A percentile compares a stretch with the other conserved stretches of the same genome.
Evolutionary conservation across 768 basidiomycete species (phyloP).

Genomic region (Leucocoprinus birnbaumii): DNA sequence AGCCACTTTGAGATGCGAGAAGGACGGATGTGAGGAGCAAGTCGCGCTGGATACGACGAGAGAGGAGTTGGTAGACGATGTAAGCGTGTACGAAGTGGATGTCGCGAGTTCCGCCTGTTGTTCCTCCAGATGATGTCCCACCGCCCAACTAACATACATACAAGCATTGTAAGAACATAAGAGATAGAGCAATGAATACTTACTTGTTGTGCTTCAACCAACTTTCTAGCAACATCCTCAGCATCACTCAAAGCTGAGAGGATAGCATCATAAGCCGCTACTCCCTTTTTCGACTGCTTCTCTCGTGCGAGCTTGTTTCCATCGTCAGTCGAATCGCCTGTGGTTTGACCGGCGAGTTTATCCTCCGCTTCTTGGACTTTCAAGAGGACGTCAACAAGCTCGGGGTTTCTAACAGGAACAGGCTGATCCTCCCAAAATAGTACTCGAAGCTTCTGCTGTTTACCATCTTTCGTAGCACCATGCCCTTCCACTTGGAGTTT

Average conservation of each 20-base stretch:
- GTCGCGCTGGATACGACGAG: slow-evolving; percentile 87
- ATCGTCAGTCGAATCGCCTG: not conserved
- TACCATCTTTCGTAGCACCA: slow-evolving; percentile 30
- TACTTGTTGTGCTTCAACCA: slow-evolving; percentile 85
- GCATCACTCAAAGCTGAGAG: slow-evolving; percentile 86
- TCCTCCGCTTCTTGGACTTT: slow-evolving; percentile 78
- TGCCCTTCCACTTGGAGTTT: slow-evolving; percentile 44
- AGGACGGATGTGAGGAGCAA: slow-evolving; percentile 72
- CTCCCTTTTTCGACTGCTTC: slow-evolving; percentile 61
- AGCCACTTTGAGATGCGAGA: slow-evolving; percentile 39
- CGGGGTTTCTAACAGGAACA: slow-evolving; percentile 85
- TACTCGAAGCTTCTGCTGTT: slow-evolving; percentile 52
- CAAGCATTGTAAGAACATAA: not conserved
- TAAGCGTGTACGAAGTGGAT: slow-evolving; percentile 85
- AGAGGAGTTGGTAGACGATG: slow-evolving; percentile 83
- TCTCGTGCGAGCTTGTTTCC: slow-evolving; percentile 15
- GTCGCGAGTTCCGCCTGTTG: slow-evolving; percentile 59
- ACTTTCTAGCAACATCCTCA: slow-evolving; percentile 76
- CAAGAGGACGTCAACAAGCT: slow-evolving; percentile 84
- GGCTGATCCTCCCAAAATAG: slow-evolving; percentile 80
- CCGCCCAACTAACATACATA: slow-evolving; percentile 19
- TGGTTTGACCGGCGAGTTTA: slow-evolving; percentile 35
- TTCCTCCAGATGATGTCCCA: slow-evolving; percentile 31
- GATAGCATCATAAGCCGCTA: slow-evolving; percentile 86
- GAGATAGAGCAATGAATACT: not conserved